Conservation (phyloP, 345 rosid genomes). For the Eutrema heterophyllum region DNA sequence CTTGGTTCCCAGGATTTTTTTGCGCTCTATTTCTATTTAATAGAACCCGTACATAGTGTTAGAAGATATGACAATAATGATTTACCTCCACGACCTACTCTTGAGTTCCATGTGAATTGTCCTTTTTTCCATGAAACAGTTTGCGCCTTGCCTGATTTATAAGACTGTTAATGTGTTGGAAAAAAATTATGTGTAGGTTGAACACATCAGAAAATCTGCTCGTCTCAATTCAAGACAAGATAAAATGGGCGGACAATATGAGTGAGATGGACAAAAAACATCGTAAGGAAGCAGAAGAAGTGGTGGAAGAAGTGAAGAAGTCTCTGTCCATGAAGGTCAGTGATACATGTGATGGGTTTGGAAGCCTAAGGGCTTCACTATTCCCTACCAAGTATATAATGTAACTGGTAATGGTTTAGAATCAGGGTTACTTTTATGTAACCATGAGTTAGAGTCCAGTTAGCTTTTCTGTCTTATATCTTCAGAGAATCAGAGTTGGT, state of each 20-base stretch:
- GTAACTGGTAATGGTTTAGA: neutral
- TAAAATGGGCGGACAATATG: slow-evolving; percentile 98
- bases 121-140: neutral
- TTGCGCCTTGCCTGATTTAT: neutral
- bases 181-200: slow-evolving; percentile 51
- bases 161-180: neutral
- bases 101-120: neutral
- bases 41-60: neutral
- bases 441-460: neutral
- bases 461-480: neutral
- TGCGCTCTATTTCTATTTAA: neutral
- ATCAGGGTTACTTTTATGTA: neutral
- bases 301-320: slow-evolving; percentile 81
- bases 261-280: slow-evolving; percentile 83
- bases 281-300: slow-evolving; percentile 74
- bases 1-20: neutral
- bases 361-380: slow-evolving; percentile 1
- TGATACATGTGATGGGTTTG: slow-evolving; percentile 13
- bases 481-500: neutral
- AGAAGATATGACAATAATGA: neutral
- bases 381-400: neutral
- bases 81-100: neutral
- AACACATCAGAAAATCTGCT: slow-evolving; percentile 80
- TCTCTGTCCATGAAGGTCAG: slow-evolving; percentile 88
- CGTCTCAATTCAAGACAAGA: slow-evolving; percentile 84